Conservation (phyloP, 768 basidiomycete species). For the Pisolithus marmoratus region DNA sequence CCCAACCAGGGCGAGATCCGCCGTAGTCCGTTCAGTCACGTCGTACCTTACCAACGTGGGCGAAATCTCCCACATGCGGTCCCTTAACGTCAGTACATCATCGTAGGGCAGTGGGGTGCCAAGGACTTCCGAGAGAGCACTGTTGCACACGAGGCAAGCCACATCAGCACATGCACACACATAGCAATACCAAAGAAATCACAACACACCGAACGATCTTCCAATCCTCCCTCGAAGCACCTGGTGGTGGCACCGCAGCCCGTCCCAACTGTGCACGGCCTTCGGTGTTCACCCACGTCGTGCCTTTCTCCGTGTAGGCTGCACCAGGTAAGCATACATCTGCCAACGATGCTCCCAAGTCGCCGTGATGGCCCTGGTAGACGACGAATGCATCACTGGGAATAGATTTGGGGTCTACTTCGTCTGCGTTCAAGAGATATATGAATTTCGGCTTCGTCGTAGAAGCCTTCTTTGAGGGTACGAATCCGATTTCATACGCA, state of each 20-base stretch:
- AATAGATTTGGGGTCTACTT: slow-evolving; percentile 81
- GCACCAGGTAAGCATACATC: slow-evolving; percentile 91
- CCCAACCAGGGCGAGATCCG: slow-evolving; percentile 66
- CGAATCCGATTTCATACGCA: slow-evolving; percentile 92
- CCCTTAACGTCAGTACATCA: slow-evolving; percentile 74
- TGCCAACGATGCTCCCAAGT: slow-evolving; percentile 93
- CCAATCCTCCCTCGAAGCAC: slow-evolving; percentile 94
- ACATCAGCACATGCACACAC: neutral
- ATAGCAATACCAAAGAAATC: neutral
- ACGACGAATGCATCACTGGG: slow-evolving; percentile 93
- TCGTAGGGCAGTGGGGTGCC: slow-evolving; percentile 84
- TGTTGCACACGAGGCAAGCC: slow-evolving; percentile 19
- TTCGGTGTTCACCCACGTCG: slow-evolving; percentile 97
- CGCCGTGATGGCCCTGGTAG: slow-evolving; percentile 98
- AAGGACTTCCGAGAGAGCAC: slow-evolving; percentile 87
- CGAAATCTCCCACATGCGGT: slow-evolving; percentile 95
- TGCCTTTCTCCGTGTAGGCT: slow-evolving; percentile 89
- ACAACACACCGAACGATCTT: slow-evolving; percentile 78
- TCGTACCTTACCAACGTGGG: slow-evolving; percentile 88
- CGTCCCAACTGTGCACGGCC: slow-evolving; percentile 88
- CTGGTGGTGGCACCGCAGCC: slow-evolving; percentile 91
- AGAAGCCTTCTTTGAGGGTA: slow-evolving; percentile 75
- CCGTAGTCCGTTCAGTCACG: slow-evolving; percentile 67
- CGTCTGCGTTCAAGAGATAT: slow-evolving; percentile 95
- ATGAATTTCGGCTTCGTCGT: slow-evolving; percentile 84